Evolutionary conservation across 768 basidiomycete species (phyloP).

Genomic region (Hortiboletus flavorubellus): DNA sequence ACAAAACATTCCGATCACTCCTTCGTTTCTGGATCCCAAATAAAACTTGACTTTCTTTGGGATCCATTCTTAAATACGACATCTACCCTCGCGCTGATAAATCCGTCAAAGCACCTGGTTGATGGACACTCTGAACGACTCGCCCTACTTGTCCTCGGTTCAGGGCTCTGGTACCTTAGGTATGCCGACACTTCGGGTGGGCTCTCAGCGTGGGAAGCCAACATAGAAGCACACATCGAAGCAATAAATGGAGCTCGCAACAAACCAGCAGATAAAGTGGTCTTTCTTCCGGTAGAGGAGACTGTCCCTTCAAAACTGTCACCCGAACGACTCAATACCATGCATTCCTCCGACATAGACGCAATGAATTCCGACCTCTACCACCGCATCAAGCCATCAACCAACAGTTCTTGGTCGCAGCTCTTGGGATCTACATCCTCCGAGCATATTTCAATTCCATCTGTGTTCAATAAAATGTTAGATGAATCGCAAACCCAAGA

Average conservation of each 20-base stretch:
- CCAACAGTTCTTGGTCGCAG: constrained; percentile 29
- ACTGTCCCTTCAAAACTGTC: constrained; percentile 66
- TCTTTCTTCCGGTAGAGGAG: constrained; percentile 77
- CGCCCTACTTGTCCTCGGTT: constrained; percentile 75
- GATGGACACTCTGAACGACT: constrained; percentile 34
- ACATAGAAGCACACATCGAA: constrained; percentile 63
- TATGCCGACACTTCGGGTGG: constrained; percentile 71
- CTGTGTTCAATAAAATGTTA: constrained; percentile 80
- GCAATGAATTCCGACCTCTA: constrained; percentile 87
- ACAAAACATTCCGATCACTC: constrained; percentile 68
- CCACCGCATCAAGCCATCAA: constrained; percentile 54
- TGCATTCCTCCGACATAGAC: constrained; percentile 77
- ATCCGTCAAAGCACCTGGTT: constrained; percentile 5
- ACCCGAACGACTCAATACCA: constrained; percentile 57
- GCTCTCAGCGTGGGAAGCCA: constrained; percentile 72
- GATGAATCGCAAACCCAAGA: constrained; percentile 74
- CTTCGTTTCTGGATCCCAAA: constrained; percentile 44
- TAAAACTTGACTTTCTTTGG: constrained; percentile 66
- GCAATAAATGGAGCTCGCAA: constrained; percentile 36
- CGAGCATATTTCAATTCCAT: constrained; percentile 56
- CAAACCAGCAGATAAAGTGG: constrained; percentile 64
- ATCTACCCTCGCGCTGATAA: constrained; percentile 45
- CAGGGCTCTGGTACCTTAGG: constrained; percentile 87
- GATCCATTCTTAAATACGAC: constrained; percentile 85
- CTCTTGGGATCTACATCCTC: constrained; percentile 20